Conservation (phyloP, 345 rosid species). For the Clarkia xantiana region DNA sequence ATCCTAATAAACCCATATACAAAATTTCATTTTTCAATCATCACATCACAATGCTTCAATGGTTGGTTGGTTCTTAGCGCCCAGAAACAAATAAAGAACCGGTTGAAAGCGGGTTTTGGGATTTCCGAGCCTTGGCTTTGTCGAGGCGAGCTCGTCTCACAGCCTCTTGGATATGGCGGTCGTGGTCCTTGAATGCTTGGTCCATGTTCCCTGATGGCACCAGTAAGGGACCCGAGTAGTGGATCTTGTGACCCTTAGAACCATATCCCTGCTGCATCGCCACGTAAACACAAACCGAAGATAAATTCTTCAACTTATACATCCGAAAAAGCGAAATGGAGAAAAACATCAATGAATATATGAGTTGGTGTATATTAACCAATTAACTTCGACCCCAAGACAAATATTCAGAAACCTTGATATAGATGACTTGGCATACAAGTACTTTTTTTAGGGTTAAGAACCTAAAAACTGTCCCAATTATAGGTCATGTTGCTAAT, state of each 20-base stretch:
- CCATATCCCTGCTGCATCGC: slow-evolving; percentile 61
- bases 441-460: too few relatives aligned
- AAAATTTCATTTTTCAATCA: too few relatives aligned
- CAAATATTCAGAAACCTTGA: too few relatives aligned
- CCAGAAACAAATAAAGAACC: slow-evolving; percentile 66
- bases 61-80: slow-evolving; percentile 32
- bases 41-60: too few relatives aligned
- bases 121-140: slow-evolving; percentile 65
- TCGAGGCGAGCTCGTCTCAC: slow-evolving; percentile 74
- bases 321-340: neutral
- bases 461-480: too few relatives aligned
- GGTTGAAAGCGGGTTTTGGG: slow-evolving; percentile 45
- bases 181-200: slow-evolving; percentile 91
- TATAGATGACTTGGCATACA: too few relatives aligned
- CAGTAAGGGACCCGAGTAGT: slow-evolving; percentile 87
- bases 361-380: too few relatives aligned
- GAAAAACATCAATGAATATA: too few relatives aligned
- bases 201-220: slow-evolving; percentile 86
- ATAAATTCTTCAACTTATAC: neutral
- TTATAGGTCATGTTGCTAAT: too few relatives aligned
- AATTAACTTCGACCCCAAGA: too few relatives aligned
- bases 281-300: neutral
- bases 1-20: too few relatives aligned
- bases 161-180: slow-evolving; percentile 94
- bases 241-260: slow-evolving; percentile 81